Evolutionary conservation across 2,329 filamentous ascomycete species (phyloP).

Genomic region (Scopulariopsis brevicaulis): DNA sequence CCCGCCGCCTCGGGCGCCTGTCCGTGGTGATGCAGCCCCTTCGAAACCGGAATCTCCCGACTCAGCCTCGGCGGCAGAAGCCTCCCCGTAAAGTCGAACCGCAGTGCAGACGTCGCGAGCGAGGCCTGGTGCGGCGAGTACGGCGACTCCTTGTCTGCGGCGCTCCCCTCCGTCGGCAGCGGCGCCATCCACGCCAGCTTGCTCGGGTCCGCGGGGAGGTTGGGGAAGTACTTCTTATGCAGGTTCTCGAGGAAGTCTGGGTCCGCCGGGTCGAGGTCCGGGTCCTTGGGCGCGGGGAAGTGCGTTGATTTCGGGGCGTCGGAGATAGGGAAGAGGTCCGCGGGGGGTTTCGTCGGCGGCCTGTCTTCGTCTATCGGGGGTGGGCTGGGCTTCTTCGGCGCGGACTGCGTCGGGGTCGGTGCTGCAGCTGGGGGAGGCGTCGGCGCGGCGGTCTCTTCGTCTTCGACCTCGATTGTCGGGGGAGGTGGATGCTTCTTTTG

Average conservation of each 20-base stretch:
- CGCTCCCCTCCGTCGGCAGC: slow-evolving; percentile 49
- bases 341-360: slow-evolving; percentile 25
- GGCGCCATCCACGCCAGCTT: slow-evolving; percentile 86
- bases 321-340: slow-evolving; percentile 28
- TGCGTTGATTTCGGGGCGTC: slow-evolving; percentile 34
- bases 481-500: slow-evolving; percentile 7
- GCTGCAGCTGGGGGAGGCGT: neutral
- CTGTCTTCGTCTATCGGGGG: slow-evolving; percentile 27
- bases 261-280: slow-evolving; percentile 70
- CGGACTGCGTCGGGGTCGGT: slow-evolving; percentile 9
- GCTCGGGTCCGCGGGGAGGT: slow-evolving; percentile 71
- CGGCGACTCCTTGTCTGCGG: slow-evolving; percentile 57
- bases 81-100: slow-evolving; percentile 78
- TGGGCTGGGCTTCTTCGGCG: slow-evolving; percentile 4
- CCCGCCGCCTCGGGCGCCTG: slow-evolving; percentile 87
- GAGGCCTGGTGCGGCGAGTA: slow-evolving; percentile 71
- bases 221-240: slow-evolving; percentile 88
- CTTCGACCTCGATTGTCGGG: slow-evolving; percentile 21
- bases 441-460: slow-evolving; percentile 11
- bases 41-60: slow-evolving; percentile 60
- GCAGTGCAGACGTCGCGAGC: slow-evolving; percentile 64
- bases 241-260: slow-evolving; percentile 75
- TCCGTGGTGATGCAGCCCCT: slow-evolving; percentile 87
- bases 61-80: slow-evolving; percentile 69
- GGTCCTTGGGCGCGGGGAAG: slow-evolving; percentile 50